A percentile compares a stretch with the other conserved stretches of the same genome.
Evolutionary conservation across 2,329 filamentous ascomycete genomes (phyloP).

Genomic region (Zasmidium citrigriseum): DNA sequence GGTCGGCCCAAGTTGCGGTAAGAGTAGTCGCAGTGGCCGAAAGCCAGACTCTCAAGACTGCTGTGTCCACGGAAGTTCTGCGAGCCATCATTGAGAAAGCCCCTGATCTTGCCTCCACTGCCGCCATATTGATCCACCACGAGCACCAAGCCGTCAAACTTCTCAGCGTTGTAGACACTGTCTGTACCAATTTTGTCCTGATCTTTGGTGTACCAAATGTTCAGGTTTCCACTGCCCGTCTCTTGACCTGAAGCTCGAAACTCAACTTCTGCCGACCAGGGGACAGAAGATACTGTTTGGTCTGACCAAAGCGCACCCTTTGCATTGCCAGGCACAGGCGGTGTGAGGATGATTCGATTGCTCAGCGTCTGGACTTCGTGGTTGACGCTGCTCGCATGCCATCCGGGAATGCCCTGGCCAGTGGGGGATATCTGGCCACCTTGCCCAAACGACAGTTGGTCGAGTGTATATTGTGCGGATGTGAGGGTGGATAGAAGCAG

Average conservation of each 20-base stretch:
- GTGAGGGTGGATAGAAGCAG: conserved; percentile 28
- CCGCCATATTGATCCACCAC: conserved; percentile 83
- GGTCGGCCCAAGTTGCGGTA: conserved; percentile 91
- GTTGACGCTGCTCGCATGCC: conserved; percentile 56
- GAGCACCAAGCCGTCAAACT: conserved; percentile 87
- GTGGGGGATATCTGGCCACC: conserved; percentile 67
- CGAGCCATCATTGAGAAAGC: conserved; percentile 89
- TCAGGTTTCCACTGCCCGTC: conserved; percentile 81
- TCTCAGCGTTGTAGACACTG: conserved; percentile 80
- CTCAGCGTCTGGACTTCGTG: conserved; percentile 67
- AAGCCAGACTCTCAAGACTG: conserved; percentile 80
- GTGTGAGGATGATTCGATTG: conserved; percentile 89
- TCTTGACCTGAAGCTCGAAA: conserved; percentile 88
- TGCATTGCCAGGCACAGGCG: conserved; percentile 80
- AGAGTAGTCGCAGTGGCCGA: conserved; percentile 85
- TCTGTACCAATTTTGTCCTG: conserved; percentile 64
- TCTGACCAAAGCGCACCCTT: conserved; percentile 83
- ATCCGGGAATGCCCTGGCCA: conserved; percentile 57
- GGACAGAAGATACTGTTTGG: conserved; percentile 54
- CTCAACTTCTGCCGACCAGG: conserved; percentile 79
- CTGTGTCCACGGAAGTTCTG: conserved; percentile 75
- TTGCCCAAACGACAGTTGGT: conserved; percentile 70
- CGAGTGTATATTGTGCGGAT: conserved; percentile 30
- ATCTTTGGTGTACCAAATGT: conserved; percentile 84
- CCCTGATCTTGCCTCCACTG: conserved; percentile 76